Evolutionary conservation across 768 basidiomycete genomes (phyloP).

Genomic region (Krasilnikovozyma curviuscula): DNA sequence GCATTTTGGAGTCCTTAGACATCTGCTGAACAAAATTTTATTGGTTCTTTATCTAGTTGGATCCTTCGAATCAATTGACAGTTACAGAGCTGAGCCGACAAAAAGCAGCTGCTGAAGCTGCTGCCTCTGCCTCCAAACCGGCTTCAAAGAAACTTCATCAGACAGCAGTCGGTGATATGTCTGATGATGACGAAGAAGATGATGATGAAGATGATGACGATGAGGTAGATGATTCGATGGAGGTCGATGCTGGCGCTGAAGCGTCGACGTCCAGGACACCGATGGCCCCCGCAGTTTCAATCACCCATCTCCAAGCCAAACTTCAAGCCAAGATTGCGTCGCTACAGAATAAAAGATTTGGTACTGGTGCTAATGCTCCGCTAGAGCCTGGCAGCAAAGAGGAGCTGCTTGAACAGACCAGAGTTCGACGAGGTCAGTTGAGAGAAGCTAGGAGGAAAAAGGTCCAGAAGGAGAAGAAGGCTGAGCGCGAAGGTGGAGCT

Average conservation of each 20-base stretch:
- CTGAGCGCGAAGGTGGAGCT: constrained; percentile 38
- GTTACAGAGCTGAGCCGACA: constrained; percentile 50
- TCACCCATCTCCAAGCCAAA: constrained; percentile 47
- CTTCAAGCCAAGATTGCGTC: constrained; percentile 52
- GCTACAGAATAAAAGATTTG: constrained; percentile 34
- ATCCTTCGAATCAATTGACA: constrained; percentile 73
- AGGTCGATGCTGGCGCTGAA: constrained; percentile 14
- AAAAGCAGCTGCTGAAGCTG: constrained; percentile 29
- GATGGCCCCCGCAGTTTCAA: constrained; percentile 36
- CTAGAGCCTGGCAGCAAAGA: constrained; percentile 47
- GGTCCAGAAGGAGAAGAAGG: constrained; percentile 59
- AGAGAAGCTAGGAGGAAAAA: constrained; percentile 68
- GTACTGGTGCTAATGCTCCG: constrained; percentile 11
- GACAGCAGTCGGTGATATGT: constrained; percentile 16
- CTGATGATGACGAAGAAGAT: constrained; percentile 27
- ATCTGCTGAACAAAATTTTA: background rate
- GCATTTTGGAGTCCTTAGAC: background rate
- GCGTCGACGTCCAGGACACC: constrained; percentile 10
- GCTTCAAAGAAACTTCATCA: constrained; percentile 23
- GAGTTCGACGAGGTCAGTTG: constrained; percentile 56
- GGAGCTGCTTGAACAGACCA: constrained; percentile 59
- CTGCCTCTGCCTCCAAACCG: constrained; percentile 7
- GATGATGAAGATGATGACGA: constrained; percentile 24
- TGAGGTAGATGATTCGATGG: constrained; percentile 17
- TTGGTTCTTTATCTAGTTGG: constrained; percentile 39